Base-by-base conservation (phyloP, 345 rosid genomes). In the Cardiospermum halicacabum region DNA sequence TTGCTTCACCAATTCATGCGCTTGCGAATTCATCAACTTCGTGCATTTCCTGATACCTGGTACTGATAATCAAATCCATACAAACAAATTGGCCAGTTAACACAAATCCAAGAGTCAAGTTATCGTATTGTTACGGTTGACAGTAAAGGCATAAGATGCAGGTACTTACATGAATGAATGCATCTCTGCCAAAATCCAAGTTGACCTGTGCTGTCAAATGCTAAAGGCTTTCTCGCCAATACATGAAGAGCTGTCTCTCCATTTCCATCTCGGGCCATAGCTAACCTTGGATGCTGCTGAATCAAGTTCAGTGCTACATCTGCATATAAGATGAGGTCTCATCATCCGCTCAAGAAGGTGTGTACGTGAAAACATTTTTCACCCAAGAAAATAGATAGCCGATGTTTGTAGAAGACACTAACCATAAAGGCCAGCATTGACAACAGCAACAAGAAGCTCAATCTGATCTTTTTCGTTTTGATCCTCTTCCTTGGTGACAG, bases 281-380 rank as follows among this genome's bases (percentile, higher is more conserved):
- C 80, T 72, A 81, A 65, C n/a, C 56, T 37, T 5, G 80, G 82
- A n/a, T 68, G 57, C 40, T 47, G 34, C 53, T 51, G 68, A 60
- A 81, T 65, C 27, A 81, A 65, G 56, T 31, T 39, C 12, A 75
- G 58, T 0, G 85, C 85, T 43, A 73, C 62, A 62, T 78, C 85
- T 78, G 16, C 13, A 5, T 60, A 19, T 50, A 63, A 50, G 47
- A 54, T 34, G 3, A 18, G 11, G 4, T n/a, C 10, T 26, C 39
- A 25, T 60, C 6, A 53, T 7, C 36, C 22, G n/a, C n/a, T 21
- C 22, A 36, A 5, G 39, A 40, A 55, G 28, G 47, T 15, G 28
- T 42, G 18, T 2, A 43, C 12, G 15, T 31, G 49, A 19, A 28
- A 40, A 11, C 16, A 21, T 56, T 24, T 4, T 56, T 31, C 36